Evolutionary conservation across 2,329 filamentous ascomycete genomes (phyloP).

Genomic region (Pleoardoris graminearum): DNA sequence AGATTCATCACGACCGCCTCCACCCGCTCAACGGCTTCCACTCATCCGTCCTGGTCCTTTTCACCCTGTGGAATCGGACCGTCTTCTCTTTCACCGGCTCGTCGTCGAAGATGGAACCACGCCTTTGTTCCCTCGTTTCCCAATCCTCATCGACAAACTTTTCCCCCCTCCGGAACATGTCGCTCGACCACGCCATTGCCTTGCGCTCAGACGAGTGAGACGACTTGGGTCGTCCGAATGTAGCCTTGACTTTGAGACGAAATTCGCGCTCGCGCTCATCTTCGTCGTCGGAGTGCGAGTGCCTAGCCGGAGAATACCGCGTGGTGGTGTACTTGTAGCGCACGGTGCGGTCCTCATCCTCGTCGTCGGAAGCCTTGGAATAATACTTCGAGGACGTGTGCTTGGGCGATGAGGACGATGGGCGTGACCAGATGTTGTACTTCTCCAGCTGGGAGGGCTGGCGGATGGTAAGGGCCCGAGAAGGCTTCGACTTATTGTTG

Average conservation of each 20-base stretch:
- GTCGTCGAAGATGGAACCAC: slow-evolving; percentile 20
- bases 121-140: slow-evolving; percentile 24
- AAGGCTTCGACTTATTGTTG: slow-evolving; percentile 23
- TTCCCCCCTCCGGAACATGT: slow-evolving; percentile 28
- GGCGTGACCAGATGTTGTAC: slow-evolving; percentile 36
- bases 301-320: slow-evolving; percentile 6
- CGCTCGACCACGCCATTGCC: slow-evolving; percentile 23
- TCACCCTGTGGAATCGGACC: slow-evolving; percentile 27
- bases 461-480: slow-evolving; percentile 32
- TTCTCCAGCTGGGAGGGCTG: slow-evolving; percentile 36
- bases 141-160: slow-evolving; percentile 33
- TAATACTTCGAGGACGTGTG: slow-evolving; percentile 7
- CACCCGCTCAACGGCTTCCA: slow-evolving; percentile 33
- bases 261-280: slow-evolving; percentile 23
- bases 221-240: slow-evolving; percentile 23
- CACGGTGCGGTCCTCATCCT: slow-evolving; percentile 10
- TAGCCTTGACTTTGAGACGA: slow-evolving; percentile 26
- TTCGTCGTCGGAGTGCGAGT: slow-evolving; percentile 7
- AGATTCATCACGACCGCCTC: slow-evolving; percentile 1
- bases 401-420: slow-evolving; percentile 2
- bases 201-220: slow-evolving; percentile 16
- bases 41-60: slow-evolving; percentile 38
- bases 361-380: slow-evolving; percentile 12
- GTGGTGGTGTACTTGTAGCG: slow-evolving; percentile 19
- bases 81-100: slow-evolving; percentile 22